Base-by-base conservation (phyloP, 2,329 filamentous ascomycete genomes). In the Xenosphaeropsis pyriputrescens region DNA sequence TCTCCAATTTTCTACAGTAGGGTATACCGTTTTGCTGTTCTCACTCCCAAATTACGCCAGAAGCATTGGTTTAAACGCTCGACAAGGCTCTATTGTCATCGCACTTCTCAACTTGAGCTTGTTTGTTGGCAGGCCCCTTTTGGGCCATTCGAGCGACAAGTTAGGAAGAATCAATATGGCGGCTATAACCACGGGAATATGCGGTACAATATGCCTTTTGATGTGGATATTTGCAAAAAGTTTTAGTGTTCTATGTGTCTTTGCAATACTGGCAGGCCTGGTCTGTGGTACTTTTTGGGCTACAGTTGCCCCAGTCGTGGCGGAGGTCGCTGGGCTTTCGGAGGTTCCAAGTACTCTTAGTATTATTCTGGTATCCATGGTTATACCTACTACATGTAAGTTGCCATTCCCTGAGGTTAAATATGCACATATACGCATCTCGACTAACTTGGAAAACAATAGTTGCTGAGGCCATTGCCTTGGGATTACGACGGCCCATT, bases 281-380 rank as follows among this genome's bases (percentile, higher is more conserved):
- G 58, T 62, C 5, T 48, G 64, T 22, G 65, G 66, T 0, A 56
- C 61, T 1, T 65, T 65, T 40, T 69, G 65, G 63, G 65, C 71
- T 0, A 75, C 75, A 1, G 68, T 79, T 26, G 75, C 64, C 1
- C 80, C 82, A 0, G 72, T 86, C 4, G 70, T 69, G 2, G 77
- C 77, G 2, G 82, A 86, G 53, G 71, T 86, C 2, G 71, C 85
- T 16, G 80, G 80, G 0, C 53, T 86, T 6, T 67, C 66, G 36
- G 60, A 81, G 34, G 63, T 86, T 3, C 77, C 81, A 0, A 29
- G 29, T 29, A n/a, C 29, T 9, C n/a, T 29, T 8, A 29, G 29
- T 29, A 29, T 29, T 29, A 29, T n/a, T 8, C n/a, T 29, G 8
- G n/a, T 29, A 11, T n/a, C 15, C 12, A 35, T 35, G 34, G 18